Conservation (phyloP, 1,284 basidiomycete species). For the Naganishia sp. region DNA sequence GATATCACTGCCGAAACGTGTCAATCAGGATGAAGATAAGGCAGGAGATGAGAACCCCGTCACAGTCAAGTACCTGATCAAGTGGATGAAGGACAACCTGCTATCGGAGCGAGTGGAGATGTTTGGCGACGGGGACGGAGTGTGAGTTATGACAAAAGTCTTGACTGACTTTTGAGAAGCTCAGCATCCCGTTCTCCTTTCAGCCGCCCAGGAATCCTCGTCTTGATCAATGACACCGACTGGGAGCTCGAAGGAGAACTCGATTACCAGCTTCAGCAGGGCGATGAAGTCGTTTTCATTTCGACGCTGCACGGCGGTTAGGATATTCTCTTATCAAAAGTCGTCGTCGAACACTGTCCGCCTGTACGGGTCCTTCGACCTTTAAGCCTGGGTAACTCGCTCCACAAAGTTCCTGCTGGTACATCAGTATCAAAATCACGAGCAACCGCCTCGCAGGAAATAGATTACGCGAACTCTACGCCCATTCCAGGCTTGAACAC, state of each 20-base stretch:
- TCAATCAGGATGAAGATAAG: slow-evolving; percentile 42
- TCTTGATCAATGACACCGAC: slow-evolving; percentile 93
- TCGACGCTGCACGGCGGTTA: slow-evolving; percentile 91
- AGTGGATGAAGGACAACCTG: slow-evolving; percentile 73
- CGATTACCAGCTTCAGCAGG: slow-evolving; percentile 74
- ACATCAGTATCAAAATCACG: too few relatives aligned
- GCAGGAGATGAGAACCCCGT: slow-evolving; percentile 55
- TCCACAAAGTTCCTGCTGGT: too few relatives aligned
- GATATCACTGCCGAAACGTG: slow-evolving; percentile 61
- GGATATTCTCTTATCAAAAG: too few relatives aligned
- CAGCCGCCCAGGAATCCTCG: slow-evolving; percentile 93
- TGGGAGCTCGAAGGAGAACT: slow-evolving; percentile 98
- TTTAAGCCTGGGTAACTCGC: too few relatives aligned
- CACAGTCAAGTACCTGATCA: slow-evolving; percentile 75
- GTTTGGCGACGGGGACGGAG: slow-evolving; percentile 82
- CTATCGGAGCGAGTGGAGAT: slow-evolving; percentile 83
- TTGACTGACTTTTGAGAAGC: neutral
- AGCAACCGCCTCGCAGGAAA: too few relatives aligned
- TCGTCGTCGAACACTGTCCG: too few relatives aligned
- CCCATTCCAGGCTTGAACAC: too few relatives aligned
- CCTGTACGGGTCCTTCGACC: too few relatives aligned
- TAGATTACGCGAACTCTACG: too few relatives aligned
- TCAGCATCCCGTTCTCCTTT: neutral
- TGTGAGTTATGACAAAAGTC: slow-evolving; percentile 62
- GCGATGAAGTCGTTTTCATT: slow-evolving; percentile 93